Conservation (phyloP, 805 yeast species). For the Schwanniomyces polymorphus region DNA sequence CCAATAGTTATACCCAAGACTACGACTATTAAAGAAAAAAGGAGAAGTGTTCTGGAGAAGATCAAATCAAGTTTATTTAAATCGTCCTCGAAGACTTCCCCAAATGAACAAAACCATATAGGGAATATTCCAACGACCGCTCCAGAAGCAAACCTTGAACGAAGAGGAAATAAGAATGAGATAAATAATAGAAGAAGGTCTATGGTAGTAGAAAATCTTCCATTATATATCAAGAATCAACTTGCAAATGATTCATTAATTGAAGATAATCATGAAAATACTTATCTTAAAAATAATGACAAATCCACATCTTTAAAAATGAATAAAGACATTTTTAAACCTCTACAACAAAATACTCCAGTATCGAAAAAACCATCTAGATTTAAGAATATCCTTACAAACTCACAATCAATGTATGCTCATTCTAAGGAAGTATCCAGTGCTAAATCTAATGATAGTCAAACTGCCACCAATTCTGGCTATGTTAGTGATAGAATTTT, state of each 20-base stretch:
- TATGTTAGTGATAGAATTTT: constrained; percentile 3
- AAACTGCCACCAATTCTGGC: constrained; percentile 9
- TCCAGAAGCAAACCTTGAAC: background rate
- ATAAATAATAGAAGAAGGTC: constrained; percentile 25
- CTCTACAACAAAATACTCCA: background rate
- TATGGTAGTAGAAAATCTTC: constrained; percentile 36
- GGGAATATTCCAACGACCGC: background rate
- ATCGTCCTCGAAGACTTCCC: background rate
- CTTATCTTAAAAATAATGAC: background rate
- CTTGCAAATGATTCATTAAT: constrained; percentile 2
- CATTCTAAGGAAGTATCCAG: constrained; percentile 18
- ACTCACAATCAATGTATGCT: constrained; percentile 37
- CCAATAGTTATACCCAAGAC: background rate
- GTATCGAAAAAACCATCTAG: constrained; percentile 14
- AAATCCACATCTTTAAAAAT: background rate
- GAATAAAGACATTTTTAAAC: background rate
- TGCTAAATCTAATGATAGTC: constrained; percentile 3
- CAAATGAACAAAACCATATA: background rate
- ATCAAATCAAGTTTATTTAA: constrained; percentile 9
- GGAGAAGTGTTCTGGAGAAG: constrained; percentile 13
- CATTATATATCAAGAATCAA: constrained; percentile 33
- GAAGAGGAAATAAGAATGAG: background rate
- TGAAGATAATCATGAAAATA: background rate
- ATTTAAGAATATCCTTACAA: constrained; percentile 31
- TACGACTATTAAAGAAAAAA: constrained; percentile 4